Evolutionary conservation across 164 flowering plant species (phyloP), one percentile per base, ranked within the genome.

Genomic region (Stephania cephalantha): DNA sequence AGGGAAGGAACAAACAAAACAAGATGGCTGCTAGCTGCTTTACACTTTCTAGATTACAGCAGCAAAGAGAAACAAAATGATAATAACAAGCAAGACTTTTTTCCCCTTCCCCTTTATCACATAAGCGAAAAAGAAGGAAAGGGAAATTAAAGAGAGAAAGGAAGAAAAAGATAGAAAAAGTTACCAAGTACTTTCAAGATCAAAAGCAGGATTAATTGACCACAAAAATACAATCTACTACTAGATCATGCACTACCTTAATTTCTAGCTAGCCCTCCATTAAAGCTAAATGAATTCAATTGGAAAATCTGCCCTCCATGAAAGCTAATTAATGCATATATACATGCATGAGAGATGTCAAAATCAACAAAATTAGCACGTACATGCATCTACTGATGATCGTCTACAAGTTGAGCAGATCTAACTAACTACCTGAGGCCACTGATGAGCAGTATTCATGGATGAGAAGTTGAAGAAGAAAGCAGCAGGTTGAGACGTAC

Each of bases 391-490:
- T 2, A 35, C 42, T 2, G 63, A 76, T 13, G 1, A 7, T 77
- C 15, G 5, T 52, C 35, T 7, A 46, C 30, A 20, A 61, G 46
- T 53, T 48, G 42, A 35, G 65, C 44, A 46, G 77, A 69, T 29
- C 72, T 79, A 42, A 73, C 1, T 50, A 2, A 9, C 35, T 87
- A 89, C 93, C 92, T 91, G 96, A 77, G 91, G 93, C 93, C 93
- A 90, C 55, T 86, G 90, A 81, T 86, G 90, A 81, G 91, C 90
- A 70, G 93, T 86, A 76, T 91, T 91, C 96, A 91, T 91, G 84
- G 83, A 73, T 42, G 75, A 66, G 77, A 79, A 64, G 65, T 78
- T 72, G 81, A 78, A 73, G 71, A 75, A 53, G 64, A 69, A 30
- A 46, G 64, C 70, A 46, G 64, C 70, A 53, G 31, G 70, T 31